These are phyloP conservation scores for Zizania latifolia DNA, from an alignment of 176 grass and related monocot genomes.

Conservation along the genomic window DNA sequence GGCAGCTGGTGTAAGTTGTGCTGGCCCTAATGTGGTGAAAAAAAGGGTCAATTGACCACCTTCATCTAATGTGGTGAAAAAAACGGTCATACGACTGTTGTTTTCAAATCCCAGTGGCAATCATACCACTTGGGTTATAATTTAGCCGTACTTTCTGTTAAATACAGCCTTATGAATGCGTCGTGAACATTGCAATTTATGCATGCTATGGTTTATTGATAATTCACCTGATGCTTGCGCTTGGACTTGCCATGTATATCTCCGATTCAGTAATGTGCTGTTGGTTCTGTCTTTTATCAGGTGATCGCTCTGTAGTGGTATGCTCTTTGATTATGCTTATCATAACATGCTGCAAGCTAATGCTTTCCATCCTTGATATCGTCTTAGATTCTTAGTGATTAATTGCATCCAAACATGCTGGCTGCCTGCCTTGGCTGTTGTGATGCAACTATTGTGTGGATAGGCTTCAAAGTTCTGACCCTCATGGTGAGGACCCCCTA, in stretches of 20 bases:
- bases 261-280: background rate
- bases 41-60: background rate
- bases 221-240: background rate
- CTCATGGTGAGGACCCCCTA: no score
- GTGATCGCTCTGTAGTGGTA: background rate
- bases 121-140: slow-evolving; percentile 34
- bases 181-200: background rate
- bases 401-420: background rate
- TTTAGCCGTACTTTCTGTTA: slow-evolving; percentile 2
- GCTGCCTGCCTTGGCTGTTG: background rate
- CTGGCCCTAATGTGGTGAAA: slow-evolving; percentile 28
- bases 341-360: background rate
- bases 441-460: background rate
- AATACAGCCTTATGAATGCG: background rate
- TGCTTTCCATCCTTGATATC: background rate
- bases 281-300: background rate
- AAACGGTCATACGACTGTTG: background rate
- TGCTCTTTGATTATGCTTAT: background rate
- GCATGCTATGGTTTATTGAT: slow-evolving; percentile 18
- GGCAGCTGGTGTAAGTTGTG: slow-evolving; percentile 21
- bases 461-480: no score
- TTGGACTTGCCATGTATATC: background rate
- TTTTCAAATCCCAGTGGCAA: slow-evolving; percentile 19
- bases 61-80: background rate
- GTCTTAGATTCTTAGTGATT: background rate